These are phyloP conservation scores for Cadophora gregata DNA, from an alignment of 2,329 filamentous ascomycete genomes.

Conservation along the genomic window DNA sequence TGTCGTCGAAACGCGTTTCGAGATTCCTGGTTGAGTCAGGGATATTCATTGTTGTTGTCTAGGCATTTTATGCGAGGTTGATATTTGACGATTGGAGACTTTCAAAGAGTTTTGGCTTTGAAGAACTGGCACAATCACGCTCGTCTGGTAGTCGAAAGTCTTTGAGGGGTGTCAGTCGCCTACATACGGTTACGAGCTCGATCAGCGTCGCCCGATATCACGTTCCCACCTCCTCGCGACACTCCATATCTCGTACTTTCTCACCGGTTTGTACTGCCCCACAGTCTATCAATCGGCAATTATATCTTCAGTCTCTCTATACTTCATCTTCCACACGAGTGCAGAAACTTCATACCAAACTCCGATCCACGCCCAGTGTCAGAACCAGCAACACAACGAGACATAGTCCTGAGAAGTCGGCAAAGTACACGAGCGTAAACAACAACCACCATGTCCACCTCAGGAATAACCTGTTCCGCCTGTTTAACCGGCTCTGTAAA, in stretches of 20 bases:
- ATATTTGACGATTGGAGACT: no score
- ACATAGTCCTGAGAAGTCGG: background rate
- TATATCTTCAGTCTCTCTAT: background rate
- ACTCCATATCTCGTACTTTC: background rate
- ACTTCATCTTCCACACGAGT: background rate
- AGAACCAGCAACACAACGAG: background rate
- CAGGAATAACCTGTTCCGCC: slow-evolving; percentile 4
- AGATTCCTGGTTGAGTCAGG: no score
- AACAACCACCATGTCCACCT: background rate
- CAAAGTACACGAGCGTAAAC: background rate
- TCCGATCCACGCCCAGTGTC: background rate
- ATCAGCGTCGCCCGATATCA: background rate
- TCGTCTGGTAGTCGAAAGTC: no score
- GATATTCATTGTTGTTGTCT: no score
- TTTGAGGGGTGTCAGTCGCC: no score
- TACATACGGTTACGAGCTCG: background rate
- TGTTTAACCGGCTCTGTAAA: background rate
- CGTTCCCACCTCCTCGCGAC: background rate
- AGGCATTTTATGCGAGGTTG: no score
- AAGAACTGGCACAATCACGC: no score
- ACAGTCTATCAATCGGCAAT: background rate
- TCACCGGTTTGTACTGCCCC: background rate
- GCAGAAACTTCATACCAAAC: background rate
- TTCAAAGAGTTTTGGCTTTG: no score
- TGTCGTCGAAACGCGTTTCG: no score